phyloP scores from a whole-genome alignment of 139 green algal species.

The Micractinium sp. region DNA sequence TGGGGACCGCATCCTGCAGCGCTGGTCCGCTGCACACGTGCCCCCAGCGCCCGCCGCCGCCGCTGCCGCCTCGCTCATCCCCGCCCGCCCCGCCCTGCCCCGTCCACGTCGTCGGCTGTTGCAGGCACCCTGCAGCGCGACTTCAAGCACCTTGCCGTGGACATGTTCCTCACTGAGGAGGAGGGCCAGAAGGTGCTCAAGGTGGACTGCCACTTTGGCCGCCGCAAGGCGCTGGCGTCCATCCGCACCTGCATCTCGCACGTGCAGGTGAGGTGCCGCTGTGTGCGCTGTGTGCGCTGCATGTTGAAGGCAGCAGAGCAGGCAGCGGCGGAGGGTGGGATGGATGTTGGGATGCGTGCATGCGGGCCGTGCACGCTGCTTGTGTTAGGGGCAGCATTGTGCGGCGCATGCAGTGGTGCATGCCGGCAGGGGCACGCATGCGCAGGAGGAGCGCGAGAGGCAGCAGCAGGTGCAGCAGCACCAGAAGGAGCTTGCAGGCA shows the following conservation, averaged over 20 bases:
- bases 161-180: constrained; percentile 88
- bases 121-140: constrained; percentile 73
- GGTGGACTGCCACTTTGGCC: constrained; percentile 91
- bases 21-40: too few species aligned
- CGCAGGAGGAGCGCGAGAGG: not conserved
- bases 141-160: constrained; percentile 90
- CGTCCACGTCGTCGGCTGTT: not conserved
- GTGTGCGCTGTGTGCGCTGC: too few species aligned
- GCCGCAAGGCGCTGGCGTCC: constrained; percentile 89
- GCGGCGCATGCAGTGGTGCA: too few species aligned
- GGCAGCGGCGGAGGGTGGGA: not conserved
- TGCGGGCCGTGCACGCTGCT: too few species aligned
- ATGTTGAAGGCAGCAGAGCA: too few species aligned
- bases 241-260: constrained; percentile 93
- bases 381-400: too few species aligned
- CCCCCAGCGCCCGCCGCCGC: too few species aligned
- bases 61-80: too few species aligned
- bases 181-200: constrained; percentile 74
- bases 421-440: not conserved
- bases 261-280: constrained; percentile 61
- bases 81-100: not conserved
- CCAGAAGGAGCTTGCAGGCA: too few species aligned
- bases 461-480: too few species aligned
- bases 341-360: not conserved
- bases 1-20: too few species aligned